Evolutionary conservation across 306 rosid species (phyloP).

Genomic region (Clitoria ternatea): DNA sequence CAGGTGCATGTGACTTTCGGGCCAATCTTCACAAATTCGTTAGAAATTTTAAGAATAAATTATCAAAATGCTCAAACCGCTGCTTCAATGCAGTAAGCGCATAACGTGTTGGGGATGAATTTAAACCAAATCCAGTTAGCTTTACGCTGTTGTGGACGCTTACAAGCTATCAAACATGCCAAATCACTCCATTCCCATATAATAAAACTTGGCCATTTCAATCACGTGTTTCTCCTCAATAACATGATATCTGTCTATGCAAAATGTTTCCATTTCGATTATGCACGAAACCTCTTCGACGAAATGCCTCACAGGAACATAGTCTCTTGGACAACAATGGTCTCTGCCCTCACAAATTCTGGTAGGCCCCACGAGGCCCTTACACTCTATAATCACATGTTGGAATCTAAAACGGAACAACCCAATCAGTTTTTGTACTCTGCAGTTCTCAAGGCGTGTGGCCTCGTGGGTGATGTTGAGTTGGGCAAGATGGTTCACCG

Average conservation of each 20-base stretch:
- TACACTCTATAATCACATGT: constrained; percentile 42
- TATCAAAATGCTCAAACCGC: not conserved
- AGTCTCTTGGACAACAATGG: constrained; percentile 77
- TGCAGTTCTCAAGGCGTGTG: constrained; percentile 79
- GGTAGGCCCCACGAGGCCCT: constrained; percentile 62
- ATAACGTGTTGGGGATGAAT: constrained; percentile 28
- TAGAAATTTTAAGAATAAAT: too few relatives aligned
- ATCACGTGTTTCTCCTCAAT: constrained; percentile 48
- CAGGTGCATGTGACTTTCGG: too few relatives aligned
- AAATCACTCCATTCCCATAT: constrained; percentile 56
- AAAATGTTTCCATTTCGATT: constrained; percentile 27
- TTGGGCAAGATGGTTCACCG: constrained; percentile 56
- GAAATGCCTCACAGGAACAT: constrained; percentile 62
- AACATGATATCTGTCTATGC: constrained; percentile 55
- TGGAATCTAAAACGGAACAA: constrained; percentile 37
- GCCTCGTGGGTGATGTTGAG: constrained; percentile 43
- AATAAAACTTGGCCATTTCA: constrained; percentile 47
- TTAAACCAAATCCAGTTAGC: constrained; percentile 45
- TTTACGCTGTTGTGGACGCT: constrained; percentile 51
- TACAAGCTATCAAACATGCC: constrained; percentile 45
- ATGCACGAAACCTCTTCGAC: constrained; percentile 62
- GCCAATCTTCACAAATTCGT: not conserved
- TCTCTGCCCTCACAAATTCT: constrained; percentile 51
- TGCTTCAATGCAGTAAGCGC: not conserved
- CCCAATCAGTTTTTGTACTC: constrained; percentile 77